Base-by-base conservation (phyloP, 306 rosid genomes). In the Malus asiatica region DNA sequence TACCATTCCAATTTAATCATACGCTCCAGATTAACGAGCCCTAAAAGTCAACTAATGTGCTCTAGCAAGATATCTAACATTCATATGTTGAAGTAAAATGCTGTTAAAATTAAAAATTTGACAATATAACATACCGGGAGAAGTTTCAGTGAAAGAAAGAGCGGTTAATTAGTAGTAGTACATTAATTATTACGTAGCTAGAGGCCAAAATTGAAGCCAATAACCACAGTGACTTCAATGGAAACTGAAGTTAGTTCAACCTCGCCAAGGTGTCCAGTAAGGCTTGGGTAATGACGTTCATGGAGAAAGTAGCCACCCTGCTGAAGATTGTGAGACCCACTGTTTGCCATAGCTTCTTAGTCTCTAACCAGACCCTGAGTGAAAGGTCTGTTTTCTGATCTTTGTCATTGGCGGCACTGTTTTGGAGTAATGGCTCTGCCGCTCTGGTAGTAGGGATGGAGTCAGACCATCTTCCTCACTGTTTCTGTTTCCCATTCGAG, bases 121-220 rank as follows among this genome's bases (percentile, higher is more conserved):
- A 40, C 44, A 40, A 40, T 40, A 66, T 40, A 40, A 40, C 44
- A 40, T 8, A 9, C 11, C 3, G 3, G 11, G 1, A 40, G 38
- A 35, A 35, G 38, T 35, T 35, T 35, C 38, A 35, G 38, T 33
- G 38, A 33, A 33, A 33, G 38, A 33, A 33, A 33, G 38, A 33
- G 38, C 7, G 7, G 38, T 5, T 33, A 33, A 33, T 35, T 38
- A 1, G 42, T 38, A 38, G 6, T 38, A 38, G 42, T 38, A 38
- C 42, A 38, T 38, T 9, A 40, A 40, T 40, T 7, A 1, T 40
- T 8, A 40, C 46, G 38, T 86, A 92, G 93, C 19, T 87, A 86
- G 61, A 92, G 96, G 69, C 97, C 96, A 13, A 92, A 92, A 74
- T 88, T 92, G 85, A 92, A 92, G 67, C 93, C 95, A 0, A 88